A percentile compares a stretch with the other conserved stretches of the same genome.
Conservation (phyloP, 2,329 filamentous ascomycete species). For the Elsinoe australis region DNA sequence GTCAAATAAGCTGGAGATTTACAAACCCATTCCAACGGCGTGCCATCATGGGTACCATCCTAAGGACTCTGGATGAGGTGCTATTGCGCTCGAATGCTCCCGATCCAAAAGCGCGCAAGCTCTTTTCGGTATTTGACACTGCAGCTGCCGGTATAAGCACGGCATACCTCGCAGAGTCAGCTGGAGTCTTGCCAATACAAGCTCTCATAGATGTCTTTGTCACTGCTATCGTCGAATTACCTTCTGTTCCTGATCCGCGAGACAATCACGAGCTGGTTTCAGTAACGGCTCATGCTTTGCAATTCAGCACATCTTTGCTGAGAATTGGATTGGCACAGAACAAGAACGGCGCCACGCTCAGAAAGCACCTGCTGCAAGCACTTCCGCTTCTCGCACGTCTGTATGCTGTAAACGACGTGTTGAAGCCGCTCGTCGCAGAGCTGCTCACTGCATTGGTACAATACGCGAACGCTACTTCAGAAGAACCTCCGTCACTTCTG, state of each 20-base stretch:
- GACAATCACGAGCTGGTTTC: conserved; percentile 27
- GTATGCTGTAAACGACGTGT: conserved; percentile 61
- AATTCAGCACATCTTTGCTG: conserved; percentile 62
- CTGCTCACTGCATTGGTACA: conserved; percentile 68
- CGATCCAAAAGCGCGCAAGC: conserved; percentile 39
- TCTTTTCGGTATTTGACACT: conserved; percentile 58
- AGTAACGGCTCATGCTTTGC: conserved; percentile 57
- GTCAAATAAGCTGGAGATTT: conserved; percentile 79
- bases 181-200: conserved; percentile 65
- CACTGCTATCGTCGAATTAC: conserved; percentile 32
- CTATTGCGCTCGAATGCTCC: conserved; percentile 62
- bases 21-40: conserved; percentile 58
- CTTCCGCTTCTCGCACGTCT: conserved; percentile 69
- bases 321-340: conserved; percentile 59
- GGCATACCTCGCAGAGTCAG: conserved; percentile 64
- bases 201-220: conserved; percentile 66
- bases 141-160: conserved; percentile 70
- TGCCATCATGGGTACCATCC: conserved; percentile 59
- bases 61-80: conserved; percentile 62
- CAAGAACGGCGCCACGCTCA: conserved; percentile 54
- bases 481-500: conserved; percentile 88
- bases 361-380: conserved; percentile 67
- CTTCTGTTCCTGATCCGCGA: not conserved
- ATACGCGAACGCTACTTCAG: conserved; percentile 52
- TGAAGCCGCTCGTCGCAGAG: conserved; percentile 57